These are phyloP conservation scores for Chlorokybus atmophyticus DNA, from an alignment of 139 green algal genomes.

Conservation along the genomic window DNA sequence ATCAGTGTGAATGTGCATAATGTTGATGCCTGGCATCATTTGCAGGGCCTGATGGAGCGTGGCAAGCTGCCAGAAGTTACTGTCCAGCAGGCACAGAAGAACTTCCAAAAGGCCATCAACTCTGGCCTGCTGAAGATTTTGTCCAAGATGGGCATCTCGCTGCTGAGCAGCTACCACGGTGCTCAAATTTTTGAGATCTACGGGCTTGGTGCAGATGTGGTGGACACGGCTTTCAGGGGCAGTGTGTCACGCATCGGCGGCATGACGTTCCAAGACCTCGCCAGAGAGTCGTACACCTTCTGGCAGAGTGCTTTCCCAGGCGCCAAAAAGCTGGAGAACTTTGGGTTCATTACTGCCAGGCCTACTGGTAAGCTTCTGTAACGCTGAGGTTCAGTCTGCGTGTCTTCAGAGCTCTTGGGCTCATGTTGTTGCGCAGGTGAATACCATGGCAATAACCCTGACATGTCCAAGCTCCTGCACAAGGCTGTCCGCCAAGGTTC, in stretches of 20 bases:
- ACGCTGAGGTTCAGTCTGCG: no score
- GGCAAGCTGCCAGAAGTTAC: conserved; percentile 74
- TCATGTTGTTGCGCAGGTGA: conserved; percentile 47
- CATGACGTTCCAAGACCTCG: conserved; percentile 81
- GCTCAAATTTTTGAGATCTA: conserved; percentile 97
- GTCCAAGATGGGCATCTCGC: conserved; percentile 98
- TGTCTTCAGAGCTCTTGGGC: background rate
- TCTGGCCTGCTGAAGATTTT: conserved; percentile 98
- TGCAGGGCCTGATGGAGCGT: conserved; percentile 68
- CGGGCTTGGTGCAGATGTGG: conserved; percentile 77
- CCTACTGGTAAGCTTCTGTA: conserved; percentile 37
- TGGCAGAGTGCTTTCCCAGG: conserved; percentile 73
- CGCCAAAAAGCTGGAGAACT: conserved; percentile 91
- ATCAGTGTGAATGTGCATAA: no score
- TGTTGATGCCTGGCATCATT: no score
- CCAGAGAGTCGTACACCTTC: conserved; percentile 74
- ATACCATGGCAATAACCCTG: conserved; percentile 97
- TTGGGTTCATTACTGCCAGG: conserved; percentile 84
- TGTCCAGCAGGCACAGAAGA: conserved; percentile 53
- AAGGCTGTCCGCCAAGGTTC: conserved; percentile 72
- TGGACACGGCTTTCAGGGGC: conserved; percentile 52
- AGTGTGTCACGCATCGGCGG: conserved; percentile 89
- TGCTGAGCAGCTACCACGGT: conserved; percentile 66
- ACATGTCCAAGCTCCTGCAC: conserved; percentile 98
- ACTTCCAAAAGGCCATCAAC: conserved; percentile 59